A percentile compares a stretch with the other conserved stretches of the same genome.
Evolutionary conservation across 306 rosid species (phyloP).

Genomic region (Pterocarpus macrocarpus): DNA sequence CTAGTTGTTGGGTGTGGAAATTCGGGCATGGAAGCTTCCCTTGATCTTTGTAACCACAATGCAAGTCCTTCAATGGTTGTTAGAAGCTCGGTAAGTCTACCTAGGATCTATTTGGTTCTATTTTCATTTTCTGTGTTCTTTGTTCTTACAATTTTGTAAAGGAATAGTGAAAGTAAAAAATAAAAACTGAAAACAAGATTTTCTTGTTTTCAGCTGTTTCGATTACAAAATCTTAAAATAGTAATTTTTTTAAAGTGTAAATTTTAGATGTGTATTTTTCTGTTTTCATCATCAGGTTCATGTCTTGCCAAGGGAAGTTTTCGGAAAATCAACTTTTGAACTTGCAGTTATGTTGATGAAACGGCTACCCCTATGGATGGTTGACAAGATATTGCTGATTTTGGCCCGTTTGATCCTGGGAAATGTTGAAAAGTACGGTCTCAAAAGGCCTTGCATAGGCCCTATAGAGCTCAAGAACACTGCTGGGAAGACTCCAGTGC

Average conservation of each 20-base stretch:
- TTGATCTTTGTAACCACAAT: conserved; percentile 84
- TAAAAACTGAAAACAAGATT: no score
- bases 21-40: conserved; percentile 95
- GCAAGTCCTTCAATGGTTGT: conserved; percentile 92
- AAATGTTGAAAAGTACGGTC: conserved; percentile 70
- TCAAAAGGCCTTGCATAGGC: conserved; percentile 74
- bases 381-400: conserved; percentile 76
- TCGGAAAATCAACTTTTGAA: conserved; percentile 85
- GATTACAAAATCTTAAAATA: no score
- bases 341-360: conserved; percentile 75
- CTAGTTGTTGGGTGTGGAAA: conserved; percentile 96
- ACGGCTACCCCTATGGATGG: conserved; percentile 73
- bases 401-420: conserved; percentile 71
- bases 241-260: no score
- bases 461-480: conserved; percentile 84
- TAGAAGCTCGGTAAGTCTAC: conserved; percentile 81
- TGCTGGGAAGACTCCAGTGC: conserved; percentile 86
- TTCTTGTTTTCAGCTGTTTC: no score
- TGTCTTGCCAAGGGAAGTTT: conserved; percentile 77
- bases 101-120: background rate
- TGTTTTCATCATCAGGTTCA: conserved; percentile 65
- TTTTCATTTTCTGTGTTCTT: background rate
- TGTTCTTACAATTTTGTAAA: no score
- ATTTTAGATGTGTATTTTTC: background rate
- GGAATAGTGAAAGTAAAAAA: no score